Evolutionary conservation across 768 basidiomycete genomes (phyloP).

Genomic region (Russula brevipes): DNA sequence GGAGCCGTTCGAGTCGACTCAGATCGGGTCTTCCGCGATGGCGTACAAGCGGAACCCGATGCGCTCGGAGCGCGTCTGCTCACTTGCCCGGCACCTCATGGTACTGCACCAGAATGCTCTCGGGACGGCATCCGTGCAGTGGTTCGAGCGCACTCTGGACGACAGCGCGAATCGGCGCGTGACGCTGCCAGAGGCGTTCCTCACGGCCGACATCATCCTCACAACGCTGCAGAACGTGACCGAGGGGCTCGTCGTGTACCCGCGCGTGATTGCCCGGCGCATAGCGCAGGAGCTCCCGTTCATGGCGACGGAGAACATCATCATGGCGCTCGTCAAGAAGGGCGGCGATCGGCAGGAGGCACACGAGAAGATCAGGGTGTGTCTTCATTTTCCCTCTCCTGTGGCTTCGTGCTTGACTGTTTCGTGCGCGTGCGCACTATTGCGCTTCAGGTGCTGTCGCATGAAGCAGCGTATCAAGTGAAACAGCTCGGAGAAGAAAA

Average conservation of each 20-base stretch:
- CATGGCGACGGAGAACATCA: slow-evolving; percentile 99
- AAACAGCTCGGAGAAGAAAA: slow-evolving; percentile 94
- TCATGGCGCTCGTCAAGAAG: slow-evolving; percentile 96
- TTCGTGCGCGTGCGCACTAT: neutral
- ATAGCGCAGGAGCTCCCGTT: slow-evolving; percentile 95
- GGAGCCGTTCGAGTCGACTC: slow-evolving; percentile 97
- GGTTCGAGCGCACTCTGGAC: slow-evolving; percentile 98
- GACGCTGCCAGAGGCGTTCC: slow-evolving; percentile 93
- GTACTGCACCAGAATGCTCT: slow-evolving; percentile 92
- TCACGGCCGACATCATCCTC: slow-evolving; percentile 94
- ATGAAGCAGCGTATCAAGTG: slow-evolving; percentile 91
- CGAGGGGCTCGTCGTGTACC: slow-evolving; percentile 99
- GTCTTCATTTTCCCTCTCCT: slow-evolving; percentile 25
- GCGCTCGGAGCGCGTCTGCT: slow-evolving; percentile 97
- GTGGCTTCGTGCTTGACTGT: neutral
- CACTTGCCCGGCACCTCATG: slow-evolving; percentile 94
- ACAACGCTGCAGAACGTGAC: slow-evolving; percentile 95
- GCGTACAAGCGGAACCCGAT: slow-evolving; percentile 99
- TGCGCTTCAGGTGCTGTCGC: slow-evolving; percentile 68
- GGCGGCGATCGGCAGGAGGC: slow-evolving; percentile 96
- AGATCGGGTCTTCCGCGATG: slow-evolving; percentile 97
- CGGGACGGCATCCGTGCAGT: slow-evolving; percentile 92
- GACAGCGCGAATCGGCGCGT: slow-evolving; percentile 97
- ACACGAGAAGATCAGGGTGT: slow-evolving; percentile 88
- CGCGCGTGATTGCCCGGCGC: slow-evolving; percentile 86